Evolutionary conservation across 352 stramenopile species (phyloP), one percentile per base, ranked within the genome.

Genomic region (Saprolegnia parasitica): DNA sequence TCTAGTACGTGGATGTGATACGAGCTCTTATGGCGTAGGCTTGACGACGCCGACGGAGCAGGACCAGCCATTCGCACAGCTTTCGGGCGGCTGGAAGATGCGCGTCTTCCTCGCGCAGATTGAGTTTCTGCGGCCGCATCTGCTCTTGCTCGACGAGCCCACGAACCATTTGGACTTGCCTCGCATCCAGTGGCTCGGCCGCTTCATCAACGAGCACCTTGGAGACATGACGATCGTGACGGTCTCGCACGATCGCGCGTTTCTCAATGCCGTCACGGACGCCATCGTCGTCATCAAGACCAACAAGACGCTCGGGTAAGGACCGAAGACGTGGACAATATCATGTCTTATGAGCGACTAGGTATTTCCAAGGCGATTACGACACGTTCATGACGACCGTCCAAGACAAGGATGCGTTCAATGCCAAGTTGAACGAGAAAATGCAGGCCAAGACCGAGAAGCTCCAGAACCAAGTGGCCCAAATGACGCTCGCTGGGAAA

Each of bases 201-300:
- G 90, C 54, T 94, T 91, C 65, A 68, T 96, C 32, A 70, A 76
- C 66, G 68, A 57, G 13, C 83, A n/a, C 15, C 66, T 86, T 4
- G 77, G 91, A 47, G 74, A 83, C 6, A 88, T 98, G 63, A 98
- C 92, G 8, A 73, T 97, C 16, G 79, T 97, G 8, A 73, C 98
- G 16, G 92, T 98, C 13, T 96, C 82, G 49, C 93, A 98, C 75
- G 95, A 98, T 71, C 83, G 94, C 8, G 86, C 85, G 52, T 98
- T 98, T 73, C 71, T 98, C 37, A 98, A 98, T 75, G 91, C 95
- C 55, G 86, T 98, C 23, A 74, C 74, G 1, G 74, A 84, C 40
- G 73, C 83, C 56, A 88, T 77, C 2, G 79, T 88, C 24, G 74
- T 86, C 58, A 84, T 88, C 8, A 47, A 49, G n/a, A 65, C 78